Evolutionary conservation across 768 basidiomycete genomes (phyloP).

Genomic region (Russula griseocarnosa): DNA sequence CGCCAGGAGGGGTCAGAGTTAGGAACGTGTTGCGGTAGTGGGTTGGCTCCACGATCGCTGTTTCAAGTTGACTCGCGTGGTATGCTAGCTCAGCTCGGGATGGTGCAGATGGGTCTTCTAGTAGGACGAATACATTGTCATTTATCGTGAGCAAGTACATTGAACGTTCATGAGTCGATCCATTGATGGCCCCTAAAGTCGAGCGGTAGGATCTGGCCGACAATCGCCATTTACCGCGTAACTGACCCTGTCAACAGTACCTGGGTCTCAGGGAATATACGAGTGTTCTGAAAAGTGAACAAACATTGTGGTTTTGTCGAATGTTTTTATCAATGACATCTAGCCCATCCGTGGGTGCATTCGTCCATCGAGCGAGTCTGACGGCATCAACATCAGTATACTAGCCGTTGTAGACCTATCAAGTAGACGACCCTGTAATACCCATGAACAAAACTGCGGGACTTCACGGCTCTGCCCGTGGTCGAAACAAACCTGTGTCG

Average conservation of each 20-base stretch:
- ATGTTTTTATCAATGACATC: slow-evolving; percentile 69
- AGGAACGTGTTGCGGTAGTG: slow-evolving; percentile 77
- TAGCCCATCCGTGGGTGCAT: slow-evolving; percentile 71
- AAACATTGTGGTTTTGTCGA: slow-evolving; percentile 60
- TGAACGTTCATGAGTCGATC: slow-evolving; percentile 55
- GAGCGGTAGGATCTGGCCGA: slow-evolving; percentile 72
- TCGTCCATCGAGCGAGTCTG: slow-evolving; percentile 77
- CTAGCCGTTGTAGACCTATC: background rate
- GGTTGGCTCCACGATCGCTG: slow-evolving; percentile 34
- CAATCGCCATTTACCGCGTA: slow-evolving; percentile 63
- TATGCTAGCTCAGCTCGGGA: slow-evolving; percentile 58
- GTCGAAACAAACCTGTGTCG: background rate
- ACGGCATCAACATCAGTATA: background rate
- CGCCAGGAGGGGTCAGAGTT: slow-evolving; percentile 68
- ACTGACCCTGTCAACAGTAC: slow-evolving; percentile 46
- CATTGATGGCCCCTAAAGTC: slow-evolving; percentile 53
- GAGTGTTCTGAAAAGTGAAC: slow-evolving; percentile 29
- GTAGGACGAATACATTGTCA: slow-evolving; percentile 71
- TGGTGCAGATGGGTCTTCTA: slow-evolving; percentile 74
- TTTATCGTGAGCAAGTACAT: slow-evolving; percentile 79
- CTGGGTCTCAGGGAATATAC: slow-evolving; percentile 27
- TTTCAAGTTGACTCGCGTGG: slow-evolving; percentile 31
- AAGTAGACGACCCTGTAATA: slow-evolving; percentile 25
- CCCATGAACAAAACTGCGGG: slow-evolving; percentile 20
- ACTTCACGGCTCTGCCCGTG: background rate